phyloP scores from a whole-genome alignment of 495 filamentous ascomycete species.

The Penicillium angulare region DNA sequence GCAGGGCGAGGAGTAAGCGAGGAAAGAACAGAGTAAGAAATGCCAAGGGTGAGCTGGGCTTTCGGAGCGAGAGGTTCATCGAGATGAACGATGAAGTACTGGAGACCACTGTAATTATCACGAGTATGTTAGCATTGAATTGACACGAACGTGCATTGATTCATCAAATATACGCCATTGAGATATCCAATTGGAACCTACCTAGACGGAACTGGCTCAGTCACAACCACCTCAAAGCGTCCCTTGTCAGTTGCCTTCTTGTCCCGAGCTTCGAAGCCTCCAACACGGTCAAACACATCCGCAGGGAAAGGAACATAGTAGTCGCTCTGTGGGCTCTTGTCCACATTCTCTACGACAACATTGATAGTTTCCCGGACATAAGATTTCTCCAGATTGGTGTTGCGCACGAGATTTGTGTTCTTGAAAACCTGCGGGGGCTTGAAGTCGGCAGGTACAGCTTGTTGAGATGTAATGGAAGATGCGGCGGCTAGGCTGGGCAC shows the following conservation, averaged over 20 bases:
- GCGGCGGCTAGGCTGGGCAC: constrained; percentile 38
- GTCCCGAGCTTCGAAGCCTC: constrained; percentile 85
- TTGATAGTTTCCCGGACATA: constrained; percentile 89
- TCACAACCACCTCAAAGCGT: constrained; percentile 64
- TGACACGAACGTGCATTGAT: not conserved
- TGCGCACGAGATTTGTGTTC: constrained; percentile 86
- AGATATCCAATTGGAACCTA: constrained; percentile 21
- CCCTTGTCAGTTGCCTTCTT: constrained; percentile 72
- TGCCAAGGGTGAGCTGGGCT: constrained; percentile 78
- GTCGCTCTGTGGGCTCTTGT: constrained; percentile 71
- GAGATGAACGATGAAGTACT: constrained; percentile 83
- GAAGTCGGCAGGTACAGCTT: constrained; percentile 67
- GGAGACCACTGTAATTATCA: constrained; percentile 68
- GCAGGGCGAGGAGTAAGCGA: constrained; percentile 76
- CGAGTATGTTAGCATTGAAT: constrained; percentile 1
- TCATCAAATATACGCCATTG: constrained; percentile 20
- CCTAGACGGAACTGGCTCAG: constrained; percentile 34
- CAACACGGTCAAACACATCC: constrained; percentile 69
- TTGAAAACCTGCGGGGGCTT: constrained; percentile 87
- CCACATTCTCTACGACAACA: constrained; percentile 87
- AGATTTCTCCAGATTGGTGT: constrained; percentile 87
- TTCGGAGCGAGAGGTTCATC: constrained; percentile 70
- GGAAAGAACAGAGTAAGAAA: constrained; percentile 76
- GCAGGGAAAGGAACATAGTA: constrained; percentile 86
- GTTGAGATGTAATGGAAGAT: constrained; percentile 31